A percentile compares a stretch with the other conserved stretches of the same genome.
These are phyloP conservation scores for Saccharomycopsis lassenensis DNA, from an alignment of 805 yeast genomes.

Conservation along the genomic window DNA sequence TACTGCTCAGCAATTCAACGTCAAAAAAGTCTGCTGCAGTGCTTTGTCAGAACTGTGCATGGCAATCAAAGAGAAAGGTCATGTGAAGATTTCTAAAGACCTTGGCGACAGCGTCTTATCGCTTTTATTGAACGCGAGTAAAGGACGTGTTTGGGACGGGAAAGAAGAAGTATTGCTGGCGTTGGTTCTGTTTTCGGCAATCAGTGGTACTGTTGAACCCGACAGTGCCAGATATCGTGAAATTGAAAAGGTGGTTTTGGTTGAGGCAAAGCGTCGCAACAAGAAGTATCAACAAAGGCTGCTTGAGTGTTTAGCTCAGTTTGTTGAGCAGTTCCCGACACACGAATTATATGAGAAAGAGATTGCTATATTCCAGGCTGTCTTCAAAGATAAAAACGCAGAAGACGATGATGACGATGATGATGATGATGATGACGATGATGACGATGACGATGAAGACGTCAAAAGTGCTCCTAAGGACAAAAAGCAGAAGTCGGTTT, in stretches of 20 bases:
- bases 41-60: conserved; percentile 51
- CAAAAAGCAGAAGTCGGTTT: conserved; percentile 22
- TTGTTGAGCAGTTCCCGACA: conserved; percentile 29
- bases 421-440: conserved; percentile 26
- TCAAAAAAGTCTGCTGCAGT: conserved; percentile 61
- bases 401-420: conserved; percentile 30
- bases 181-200: conserved; percentile 48
- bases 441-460: conserved; percentile 20
- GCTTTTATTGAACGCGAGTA: conserved; percentile 46
- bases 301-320: conserved; percentile 42
- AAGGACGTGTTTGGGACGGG: conserved; percentile 83
- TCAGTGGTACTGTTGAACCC: no score
- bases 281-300: conserved; percentile 50
- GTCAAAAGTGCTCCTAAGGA: conserved; percentile 21
- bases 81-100: conserved; percentile 20
- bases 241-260: conserved; percentile 35
- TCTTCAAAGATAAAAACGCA: conserved; percentile 30
- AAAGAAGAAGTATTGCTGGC: conserved; percentile 71
- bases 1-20: conserved; percentile 44
- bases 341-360: conserved; percentile 26
- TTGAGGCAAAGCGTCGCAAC: conserved; percentile 61
- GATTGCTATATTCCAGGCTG: conserved; percentile 23
- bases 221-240: no score
- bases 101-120: conserved; percentile 33
- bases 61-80: conserved; percentile 27